Base-by-base conservation (phyloP, 1,284 basidiomycete genomes). In the Peniophora sp. region DNA sequence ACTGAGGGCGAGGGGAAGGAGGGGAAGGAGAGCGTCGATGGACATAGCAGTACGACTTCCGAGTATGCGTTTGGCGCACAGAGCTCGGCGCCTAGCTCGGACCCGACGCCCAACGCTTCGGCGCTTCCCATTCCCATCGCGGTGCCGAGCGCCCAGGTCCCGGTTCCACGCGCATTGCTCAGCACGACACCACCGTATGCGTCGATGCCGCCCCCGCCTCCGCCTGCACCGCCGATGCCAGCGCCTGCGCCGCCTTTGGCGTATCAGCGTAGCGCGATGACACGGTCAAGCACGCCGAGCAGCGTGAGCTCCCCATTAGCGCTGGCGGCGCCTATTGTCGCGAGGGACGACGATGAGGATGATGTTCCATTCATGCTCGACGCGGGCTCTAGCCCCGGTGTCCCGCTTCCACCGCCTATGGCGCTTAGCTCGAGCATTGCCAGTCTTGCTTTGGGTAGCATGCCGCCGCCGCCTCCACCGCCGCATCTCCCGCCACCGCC, bases 281-380 rank as follows among this genome's bases (percentile, higher is more conserved):
- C 87, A 3, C 76, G 88, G 44, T 89, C 88, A 6, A 90, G 87
- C 14, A 91, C 88, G 0, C 88, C 88, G 12, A 90, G 88, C 2
- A 91, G 88, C 11, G 77, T 90, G 48, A 89, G 88, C 24, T 91
- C 88, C 18, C 88, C 88, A 52, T 72, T 91, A 37, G 88, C 88
- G 24, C 72, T 88, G 35, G 88, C 88, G 10, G 85, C 80, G 39
- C 88, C 88, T 9, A 91, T 91, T 56, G 75, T 88, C 42, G 87
- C 88, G 3, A 68, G 71, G 0, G 79, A 83, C 34, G 78, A 79
- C 46, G 66, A 69, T 0, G 79, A 83, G 32, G 78, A 79, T 44
- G 66, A 69, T 10, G 77, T 77, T 48, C 83, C 83, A 9, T 73
- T 72, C 42, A 83, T 85, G 72, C 27, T 32, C 27, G 27, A 32